Evolutionary conservation across 164 flowering plant genomes (phyloP), one percentile per base, ranked within the genome.

Genomic region (Litsea cubeba): DNA sequence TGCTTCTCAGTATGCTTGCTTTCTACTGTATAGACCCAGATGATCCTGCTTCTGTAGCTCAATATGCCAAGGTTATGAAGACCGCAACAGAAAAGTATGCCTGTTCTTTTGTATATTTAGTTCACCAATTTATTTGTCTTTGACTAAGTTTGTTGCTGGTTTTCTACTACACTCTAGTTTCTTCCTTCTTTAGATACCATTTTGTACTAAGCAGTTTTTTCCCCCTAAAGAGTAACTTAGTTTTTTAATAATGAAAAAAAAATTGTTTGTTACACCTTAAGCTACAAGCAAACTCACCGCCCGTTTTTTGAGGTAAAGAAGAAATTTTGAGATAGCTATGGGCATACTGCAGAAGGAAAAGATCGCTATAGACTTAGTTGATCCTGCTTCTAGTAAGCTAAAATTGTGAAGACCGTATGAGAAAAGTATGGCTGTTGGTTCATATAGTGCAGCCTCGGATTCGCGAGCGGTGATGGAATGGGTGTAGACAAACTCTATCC

Each of bases 51-150:
- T 97, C 97, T 60, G 98, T 94, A n/a, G 17, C 84, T 58, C 89
- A 88, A 1, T 94, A 92, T 83, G 91, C 98, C 20, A 90, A 84
- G 40, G 97, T 94, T 78, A 91, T 92, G 98, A 92, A 94, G 85
- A 90, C 86, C 26, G 80, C 87, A 1, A 83, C 97, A 76, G 91
- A 92, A 78, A 89, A 94, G 98, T 94, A 81, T 80, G 86, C 25
- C 71, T 50, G 4, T 63, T 12, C 28, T 23, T 65, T 65, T 65
- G 35, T 8, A 22, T 65, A 3, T 65, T 26, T 26, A n/a, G 64
- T 62, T n/a, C 10, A 3, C 20, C 20, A 7, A 62, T 62, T 62
- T 62, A 17, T 17, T 18, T 62, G 10, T 62, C 24, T 62, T 22
- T 62, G 23, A 62, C 32, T 51, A 51, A 51, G 18, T 51, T 50